Percentiles rank a stretch among this genome's conserved stretches.
phyloP scores from a whole-genome alignment of 164 flowering plant species.

The Aristolochia californica region DNA sequence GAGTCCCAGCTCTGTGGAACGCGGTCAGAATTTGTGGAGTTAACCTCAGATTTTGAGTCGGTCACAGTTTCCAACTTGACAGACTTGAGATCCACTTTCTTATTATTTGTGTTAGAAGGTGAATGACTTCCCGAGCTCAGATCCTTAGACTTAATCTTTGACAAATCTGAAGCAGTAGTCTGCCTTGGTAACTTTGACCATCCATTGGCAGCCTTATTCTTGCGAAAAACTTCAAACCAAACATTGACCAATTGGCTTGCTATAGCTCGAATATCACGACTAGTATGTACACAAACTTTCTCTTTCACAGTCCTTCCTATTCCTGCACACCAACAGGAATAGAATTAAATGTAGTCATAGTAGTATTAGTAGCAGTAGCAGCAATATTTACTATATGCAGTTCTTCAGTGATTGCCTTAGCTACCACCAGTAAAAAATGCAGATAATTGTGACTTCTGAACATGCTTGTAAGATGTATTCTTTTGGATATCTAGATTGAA shows the following conservation, averaged over 20 bases:
- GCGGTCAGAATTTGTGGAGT: constrained; percentile 29
- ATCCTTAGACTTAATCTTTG: constrained; percentile 41
- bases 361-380: not conserved
- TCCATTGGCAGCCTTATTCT: constrained; percentile 80
- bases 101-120: constrained; percentile 25
- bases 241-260: constrained; percentile 91
- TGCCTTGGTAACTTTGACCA: constrained; percentile 46
- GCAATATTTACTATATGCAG: no score
- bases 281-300: constrained; percentile 94
- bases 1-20: constrained; percentile 26
- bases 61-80: constrained; percentile 24
- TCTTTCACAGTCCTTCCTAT: constrained; percentile 93
- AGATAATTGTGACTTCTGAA: no score
- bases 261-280: constrained; percentile 97
- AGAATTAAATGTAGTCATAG: not conserved
- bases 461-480: no score
- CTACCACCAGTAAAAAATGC: no score
- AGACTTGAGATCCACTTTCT: constrained; percentile 32
- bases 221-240: constrained; percentile 95
- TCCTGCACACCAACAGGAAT: constrained; percentile 32
- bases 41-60: constrained; percentile 32
- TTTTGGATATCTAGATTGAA: no score
- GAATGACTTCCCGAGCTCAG: constrained; percentile 23
- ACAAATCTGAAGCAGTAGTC: constrained; percentile 35
- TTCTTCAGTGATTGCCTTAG: no score